A percentile compares a stretch with the other conserved stretches of the same genome.
These are phyloP conservation scores for Pichia ethanolica DNA, from an alignment of 805 yeast genomes.

Conservation along the genomic window DNA sequence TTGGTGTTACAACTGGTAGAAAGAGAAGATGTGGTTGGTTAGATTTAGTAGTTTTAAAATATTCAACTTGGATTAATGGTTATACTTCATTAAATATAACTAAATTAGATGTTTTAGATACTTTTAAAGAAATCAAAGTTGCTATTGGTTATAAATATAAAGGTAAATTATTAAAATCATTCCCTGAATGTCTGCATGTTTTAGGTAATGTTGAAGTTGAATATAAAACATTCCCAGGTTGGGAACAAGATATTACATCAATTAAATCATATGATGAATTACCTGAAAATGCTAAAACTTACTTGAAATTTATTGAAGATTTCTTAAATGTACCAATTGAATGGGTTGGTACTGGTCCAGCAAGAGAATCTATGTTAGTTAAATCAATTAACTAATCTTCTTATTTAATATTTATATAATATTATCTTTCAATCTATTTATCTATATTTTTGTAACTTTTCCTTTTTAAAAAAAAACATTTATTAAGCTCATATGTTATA, in stretches of 20 bases:
- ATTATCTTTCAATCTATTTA: not conserved
- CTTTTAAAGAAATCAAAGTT: slow-evolving; percentile 80
- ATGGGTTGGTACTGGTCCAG: slow-evolving; percentile 99
- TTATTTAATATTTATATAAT: not conserved
- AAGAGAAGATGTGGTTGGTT: slow-evolving; percentile 99
- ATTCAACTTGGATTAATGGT: slow-evolving; percentile 88
- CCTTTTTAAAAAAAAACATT: no score
- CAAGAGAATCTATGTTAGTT: slow-evolving; percentile 84
- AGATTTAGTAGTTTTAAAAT: slow-evolving; percentile 88
- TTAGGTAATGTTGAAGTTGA: slow-evolving; percentile 89
- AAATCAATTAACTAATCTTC: slow-evolving; percentile 25
- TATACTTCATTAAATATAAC: slow-evolving; percentile 93
- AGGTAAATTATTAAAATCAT: slow-evolving; percentile 66
- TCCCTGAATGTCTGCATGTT: slow-evolving; percentile 86
- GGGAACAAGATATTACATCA: slow-evolving; percentile 79
- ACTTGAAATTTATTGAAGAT: slow-evolving; percentile 80
- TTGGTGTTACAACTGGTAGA: slow-evolving; percentile 97
- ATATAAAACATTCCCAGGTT: slow-evolving; percentile 88
- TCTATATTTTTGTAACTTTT: not conserved
- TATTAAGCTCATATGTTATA: no score
- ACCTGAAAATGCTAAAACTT: slow-evolving; percentile 82
- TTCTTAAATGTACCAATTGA: slow-evolving; percentile 76
- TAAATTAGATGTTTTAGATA: slow-evolving; percentile 89
- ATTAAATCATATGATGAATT: slow-evolving; percentile 64
- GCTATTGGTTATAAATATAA: slow-evolving; percentile 77